A percentile compares a stretch with the other conserved stretches of the same genome.
phyloP scores from a whole-genome alignment of 2,329 filamentous ascomycete species.

The Xylariaceae sp. region DNA sequence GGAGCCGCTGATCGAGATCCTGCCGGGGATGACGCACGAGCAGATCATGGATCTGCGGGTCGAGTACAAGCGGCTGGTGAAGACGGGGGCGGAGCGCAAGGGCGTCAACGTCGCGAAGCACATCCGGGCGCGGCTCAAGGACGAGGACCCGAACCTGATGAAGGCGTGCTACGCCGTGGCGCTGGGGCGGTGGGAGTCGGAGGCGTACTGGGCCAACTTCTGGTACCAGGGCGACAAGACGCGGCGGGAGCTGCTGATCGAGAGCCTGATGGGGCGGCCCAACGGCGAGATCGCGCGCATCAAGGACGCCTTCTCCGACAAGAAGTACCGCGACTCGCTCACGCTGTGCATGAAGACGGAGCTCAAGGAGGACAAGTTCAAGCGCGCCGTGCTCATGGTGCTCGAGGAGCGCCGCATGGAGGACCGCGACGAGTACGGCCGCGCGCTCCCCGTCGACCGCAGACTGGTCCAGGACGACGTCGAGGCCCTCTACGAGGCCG shows the following conservation, averaged over 20 bases:
- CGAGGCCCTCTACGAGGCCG: constrained; percentile 66
- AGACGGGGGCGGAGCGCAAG: constrained; percentile 71
- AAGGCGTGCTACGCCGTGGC: constrained; percentile 91
- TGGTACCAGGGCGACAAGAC: constrained; percentile 92
- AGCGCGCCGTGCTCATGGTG: constrained; percentile 80
- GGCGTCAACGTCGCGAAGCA: constrained; percentile 87
- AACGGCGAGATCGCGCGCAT: constrained; percentile 87
- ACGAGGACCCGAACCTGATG: constrained; percentile 74
- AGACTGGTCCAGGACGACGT: constrained; percentile 71
- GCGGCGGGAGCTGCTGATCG: constrained; percentile 86
- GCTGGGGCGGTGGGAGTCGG: constrained; percentile 86
- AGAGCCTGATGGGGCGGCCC: constrained; percentile 85
- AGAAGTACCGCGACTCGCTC: constrained; percentile 84
- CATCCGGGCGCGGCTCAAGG: constrained; percentile 75
- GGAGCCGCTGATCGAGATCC: constrained; percentile 75
- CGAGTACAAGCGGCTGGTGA: constrained; percentile 90
- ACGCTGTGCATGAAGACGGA: constrained; percentile 88
- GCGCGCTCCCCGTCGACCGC: constrained; percentile 58
- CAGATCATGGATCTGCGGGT: constrained; percentile 83
- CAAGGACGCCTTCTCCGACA: constrained; percentile 87
- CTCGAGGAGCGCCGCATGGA: constrained; percentile 85
- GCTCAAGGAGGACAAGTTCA: constrained; percentile 94
- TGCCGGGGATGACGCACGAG: constrained; percentile 82
- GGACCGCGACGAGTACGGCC: constrained; percentile 70
- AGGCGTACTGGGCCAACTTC: constrained; percentile 97